phyloP scores from a whole-genome alignment of 129 eudicot genomes.

The Flaveria sonorensis region DNA sequence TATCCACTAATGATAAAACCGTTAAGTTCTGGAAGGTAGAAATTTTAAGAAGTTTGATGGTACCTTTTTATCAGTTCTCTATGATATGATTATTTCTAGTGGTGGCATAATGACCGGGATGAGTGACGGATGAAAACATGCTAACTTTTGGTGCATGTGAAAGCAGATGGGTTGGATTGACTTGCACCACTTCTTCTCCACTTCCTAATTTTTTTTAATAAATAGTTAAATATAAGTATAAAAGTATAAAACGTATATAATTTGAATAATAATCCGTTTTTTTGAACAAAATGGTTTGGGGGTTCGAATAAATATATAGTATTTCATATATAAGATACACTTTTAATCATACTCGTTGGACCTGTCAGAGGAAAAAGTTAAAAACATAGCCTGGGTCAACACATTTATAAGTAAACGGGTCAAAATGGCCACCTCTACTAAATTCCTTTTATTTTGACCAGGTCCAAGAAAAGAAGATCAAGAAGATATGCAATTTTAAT shows the following conservation, averaged over 20 bases:
- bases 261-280: not conserved
- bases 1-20: conserved; percentile 97
- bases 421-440: conserved; percentile 10
- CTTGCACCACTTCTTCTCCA: not conserved
- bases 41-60: conserved; percentile 3
- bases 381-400: not conserved
- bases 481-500: conserved; percentile 76
- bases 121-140: not conserved
- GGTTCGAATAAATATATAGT: not conserved
- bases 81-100: not conserved
- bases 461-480: conserved; percentile 96
- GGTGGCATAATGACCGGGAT: not conserved
- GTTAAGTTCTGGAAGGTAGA: conserved; percentile 93
- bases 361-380: not conserved
- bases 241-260: not conserved
- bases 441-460: conserved; percentile 36
- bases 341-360: not conserved
- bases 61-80: conserved; percentile 6
- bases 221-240: not conserved
- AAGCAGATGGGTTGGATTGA: not conserved
- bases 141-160: not conserved
- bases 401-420: not conserved
- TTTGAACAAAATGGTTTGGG: not conserved
- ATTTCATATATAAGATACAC: not conserved
- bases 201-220: not conserved